phyloP scores from a whole-genome alignment of 2,329 filamentous ascomycete species.

The Epichloe gansuensis region DNA sequence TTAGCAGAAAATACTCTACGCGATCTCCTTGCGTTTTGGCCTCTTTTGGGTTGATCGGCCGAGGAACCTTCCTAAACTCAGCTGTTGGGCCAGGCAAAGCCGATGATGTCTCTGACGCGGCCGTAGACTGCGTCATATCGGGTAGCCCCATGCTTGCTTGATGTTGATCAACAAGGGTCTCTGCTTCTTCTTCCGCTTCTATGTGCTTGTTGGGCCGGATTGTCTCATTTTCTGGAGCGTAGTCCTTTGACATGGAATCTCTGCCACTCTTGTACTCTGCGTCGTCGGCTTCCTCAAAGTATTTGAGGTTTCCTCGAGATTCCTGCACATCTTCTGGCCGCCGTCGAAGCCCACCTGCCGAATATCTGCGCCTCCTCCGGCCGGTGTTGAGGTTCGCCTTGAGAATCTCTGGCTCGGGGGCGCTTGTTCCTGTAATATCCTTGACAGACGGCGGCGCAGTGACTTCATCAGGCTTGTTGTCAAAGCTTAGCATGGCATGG shows the following conservation, averaged over 20 bases:
- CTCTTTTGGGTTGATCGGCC: constrained; percentile 58
- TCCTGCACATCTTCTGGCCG: constrained; percentile 62
- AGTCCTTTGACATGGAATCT: background rate
- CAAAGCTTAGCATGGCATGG: constrained; percentile 14
- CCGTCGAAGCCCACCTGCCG: constrained; percentile 67
- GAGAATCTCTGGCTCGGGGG: constrained; percentile 48
- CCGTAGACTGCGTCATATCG: constrained; percentile 11
- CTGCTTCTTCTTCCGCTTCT: background rate
- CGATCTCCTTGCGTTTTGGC: constrained; percentile 42
- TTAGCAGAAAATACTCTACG: constrained; percentile 81
- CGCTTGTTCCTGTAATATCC: constrained; percentile 51
- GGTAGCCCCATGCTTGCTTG: background rate
- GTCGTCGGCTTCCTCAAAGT: constrained; percentile 82
- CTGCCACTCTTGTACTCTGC: constrained; percentile 49
- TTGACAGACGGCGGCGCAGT: constrained; percentile 27
- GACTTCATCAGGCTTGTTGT: constrained; percentile 24
- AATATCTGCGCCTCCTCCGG: constrained; percentile 62
- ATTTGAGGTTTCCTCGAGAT: constrained; percentile 68
- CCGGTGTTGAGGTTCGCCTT: constrained; percentile 26
- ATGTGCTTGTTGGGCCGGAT: background rate
- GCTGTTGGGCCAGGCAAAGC: constrained; percentile 25
- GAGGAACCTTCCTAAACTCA: constrained; percentile 32
- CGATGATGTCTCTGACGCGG: constrained; percentile 17
- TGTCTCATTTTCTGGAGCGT: background rate
- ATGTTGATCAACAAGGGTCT: background rate